Percentiles rank a stretch among this genome's conserved stretches.
phyloP scores from a whole-genome alignment of 768 basidiomycete species.

The Chalciporus chontae region DNA sequence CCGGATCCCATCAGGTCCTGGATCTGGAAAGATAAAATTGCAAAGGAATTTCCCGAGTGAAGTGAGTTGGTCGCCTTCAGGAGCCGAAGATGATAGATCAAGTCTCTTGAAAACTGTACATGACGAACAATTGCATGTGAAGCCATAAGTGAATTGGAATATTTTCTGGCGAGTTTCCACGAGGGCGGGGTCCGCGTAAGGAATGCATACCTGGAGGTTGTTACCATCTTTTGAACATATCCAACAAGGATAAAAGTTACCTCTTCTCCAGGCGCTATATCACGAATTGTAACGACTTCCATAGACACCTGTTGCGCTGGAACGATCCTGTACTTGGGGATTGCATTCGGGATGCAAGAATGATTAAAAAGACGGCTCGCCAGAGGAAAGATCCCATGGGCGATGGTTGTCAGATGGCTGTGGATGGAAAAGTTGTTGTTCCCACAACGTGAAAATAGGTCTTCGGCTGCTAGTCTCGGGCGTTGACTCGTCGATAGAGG shows the following conservation, averaged over 20 bases:
- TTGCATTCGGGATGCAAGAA: slow-evolving; percentile 74
- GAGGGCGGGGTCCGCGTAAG: slow-evolving; percentile 78
- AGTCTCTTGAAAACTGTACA: slow-evolving; percentile 45
- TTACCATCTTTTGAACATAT: background rate
- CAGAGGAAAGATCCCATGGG: slow-evolving; percentile 71
- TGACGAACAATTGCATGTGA: slow-evolving; percentile 58
- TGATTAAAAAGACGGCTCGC: slow-evolving; percentile 84
- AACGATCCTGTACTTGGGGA: slow-evolving; percentile 52
- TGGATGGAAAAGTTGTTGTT: slow-evolving; percentile 84
- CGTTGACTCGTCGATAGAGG: slow-evolving; percentile 27
- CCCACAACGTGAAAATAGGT: slow-evolving; percentile 58
- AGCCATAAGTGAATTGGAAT: slow-evolving; percentile 62
- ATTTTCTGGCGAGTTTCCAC: slow-evolving; percentile 56
- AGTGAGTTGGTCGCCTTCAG: slow-evolving; percentile 16
- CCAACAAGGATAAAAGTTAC: slow-evolving; percentile 32
- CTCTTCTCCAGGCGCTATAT: slow-evolving; percentile 61
- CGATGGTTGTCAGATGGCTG: slow-evolving; percentile 65
- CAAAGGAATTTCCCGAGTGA: slow-evolving; percentile 34
- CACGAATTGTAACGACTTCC: slow-evolving; percentile 62
- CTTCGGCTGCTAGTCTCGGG: slow-evolving; percentile 19
- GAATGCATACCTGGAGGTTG: slow-evolving; percentile 55
- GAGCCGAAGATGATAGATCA: slow-evolving; percentile 38
- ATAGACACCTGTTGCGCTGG: slow-evolving; percentile 42
- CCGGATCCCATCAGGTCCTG: slow-evolving; percentile 13
- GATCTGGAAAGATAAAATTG: slow-evolving; percentile 35